Evolutionary conservation across 1,139 yeast genomes (phyloP).

Genomic region (Hyphopichia pseudoburtonii): DNA sequence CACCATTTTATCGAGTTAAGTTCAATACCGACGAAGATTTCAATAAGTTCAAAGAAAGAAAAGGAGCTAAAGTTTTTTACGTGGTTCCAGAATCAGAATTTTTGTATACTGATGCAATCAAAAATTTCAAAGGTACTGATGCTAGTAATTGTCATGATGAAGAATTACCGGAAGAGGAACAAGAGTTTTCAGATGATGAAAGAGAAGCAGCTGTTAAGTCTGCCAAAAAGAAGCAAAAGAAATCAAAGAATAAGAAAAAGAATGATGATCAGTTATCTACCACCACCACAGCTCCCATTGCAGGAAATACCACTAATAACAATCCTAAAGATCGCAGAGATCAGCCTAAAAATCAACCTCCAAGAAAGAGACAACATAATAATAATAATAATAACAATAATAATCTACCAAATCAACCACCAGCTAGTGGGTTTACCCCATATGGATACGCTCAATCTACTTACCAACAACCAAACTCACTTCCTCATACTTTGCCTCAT

Average conservation of each 20-base stretch:
- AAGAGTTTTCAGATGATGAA: conserved; percentile 94
- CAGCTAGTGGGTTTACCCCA: conserved; percentile 17
- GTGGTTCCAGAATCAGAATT: conserved; percentile 83
- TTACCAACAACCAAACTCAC: background rate
- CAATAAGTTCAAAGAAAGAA: conserved; percentile 39
- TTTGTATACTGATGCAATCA: conserved; percentile 71
- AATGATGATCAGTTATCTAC: conserved; percentile 5
- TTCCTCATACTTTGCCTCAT: conserved; percentile 9
- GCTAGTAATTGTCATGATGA: conserved; percentile 96
- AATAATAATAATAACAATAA: conserved; percentile 8
- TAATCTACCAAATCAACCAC: conserved; percentile 2
- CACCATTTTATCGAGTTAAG: conserved; percentile 80
- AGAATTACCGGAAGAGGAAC: conserved; percentile 89
- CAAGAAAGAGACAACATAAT: conserved; percentile 6
- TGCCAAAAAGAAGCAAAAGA: conserved; percentile 54
- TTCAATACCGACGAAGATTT: conserved; percentile 57
- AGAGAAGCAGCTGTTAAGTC: conserved; percentile 64
- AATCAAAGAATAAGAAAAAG: conserved; percentile 28
- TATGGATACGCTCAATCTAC: conserved; percentile 22
- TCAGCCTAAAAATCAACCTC: background rate
- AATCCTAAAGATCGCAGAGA: conserved; percentile 5
- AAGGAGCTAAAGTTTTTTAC: conserved; percentile 65
- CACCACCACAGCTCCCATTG: conserved; percentile 3
- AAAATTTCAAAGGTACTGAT: conserved; percentile 78
- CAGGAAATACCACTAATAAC: conserved; percentile 6